Evolutionary conservation across 805 yeast species (phyloP), one percentile per base, ranked within the genome.

Genomic region (Ogataea paraovalis): DNA sequence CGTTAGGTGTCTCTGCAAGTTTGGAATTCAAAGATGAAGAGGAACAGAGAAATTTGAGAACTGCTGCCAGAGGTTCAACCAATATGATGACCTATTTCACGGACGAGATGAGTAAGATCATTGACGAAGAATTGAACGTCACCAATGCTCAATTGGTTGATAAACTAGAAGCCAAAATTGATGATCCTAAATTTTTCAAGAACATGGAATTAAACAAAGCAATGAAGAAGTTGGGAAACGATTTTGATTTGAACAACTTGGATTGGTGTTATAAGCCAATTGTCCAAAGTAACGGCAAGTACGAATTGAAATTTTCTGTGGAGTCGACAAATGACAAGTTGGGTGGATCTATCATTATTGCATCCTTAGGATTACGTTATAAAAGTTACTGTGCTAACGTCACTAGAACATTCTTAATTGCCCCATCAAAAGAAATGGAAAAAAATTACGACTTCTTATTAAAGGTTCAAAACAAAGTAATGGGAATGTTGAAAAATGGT

Each of bases 231-330:
- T 63, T 80, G 42, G 83, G 85, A 41, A 71, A 77, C 30, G 92
- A 85, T 46, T 85, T 90, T 51, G 96, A 89, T 59, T 72, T 84
- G 4, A 81, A 79, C 51, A 78, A 81, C 53, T 69, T 92, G 19
- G 98, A 92, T 64, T 92, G 97, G 97, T 87, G 96, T 55, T 89
- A 87, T 66, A 81, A 90, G 46, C 97, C 98, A 25, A 87, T 90
- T 44, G 77, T 90, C 45, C 96, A 89, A 69, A 85, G 95, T 56
- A 96, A 96, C 46, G 89, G 88, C 32, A 80, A 82, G 46, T 91
- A 82, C 61, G 96, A 90, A 65, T 72, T 91, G 60, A 83, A 78
- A 58, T 91, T 95, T 39, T 82, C 92, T 48, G 96, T 96, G 1
- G 79, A 82, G 48, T 84, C 96, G 1, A 79, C 80, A 44, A 76